Evolutionary conservation across 2,329 filamentous ascomycete species (phyloP).

Genomic region (Claviceps lovelessii): DNA sequence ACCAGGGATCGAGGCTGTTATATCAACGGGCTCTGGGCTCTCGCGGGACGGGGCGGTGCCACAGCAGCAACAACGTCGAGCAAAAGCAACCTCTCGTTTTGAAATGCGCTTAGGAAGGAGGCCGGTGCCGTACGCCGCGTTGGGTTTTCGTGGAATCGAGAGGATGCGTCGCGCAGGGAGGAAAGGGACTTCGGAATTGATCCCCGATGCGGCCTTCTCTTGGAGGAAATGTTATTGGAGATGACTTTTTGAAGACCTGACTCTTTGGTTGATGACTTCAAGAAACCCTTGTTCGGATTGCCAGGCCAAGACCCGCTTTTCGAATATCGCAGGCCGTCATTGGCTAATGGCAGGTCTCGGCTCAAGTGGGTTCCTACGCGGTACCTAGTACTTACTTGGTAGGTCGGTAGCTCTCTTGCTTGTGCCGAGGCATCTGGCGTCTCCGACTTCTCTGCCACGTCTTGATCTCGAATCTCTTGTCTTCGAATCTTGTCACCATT

Average conservation of each 20-base stretch:
- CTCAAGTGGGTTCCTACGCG: too few species aligned
- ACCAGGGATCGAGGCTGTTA: background rate
- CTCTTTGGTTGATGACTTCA: background rate
- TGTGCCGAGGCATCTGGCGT: background rate
- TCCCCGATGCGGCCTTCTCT: background rate
- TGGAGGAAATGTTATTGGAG: background rate
- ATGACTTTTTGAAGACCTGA: background rate
- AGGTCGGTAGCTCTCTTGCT: background rate
- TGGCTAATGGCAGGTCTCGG: background rate
- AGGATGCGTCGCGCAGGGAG: background rate
- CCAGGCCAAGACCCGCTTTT: background rate
- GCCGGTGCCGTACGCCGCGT: too few species aligned
- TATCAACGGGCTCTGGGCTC: background rate
- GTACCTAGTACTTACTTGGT: too few species aligned
- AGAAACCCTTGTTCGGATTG: background rate
- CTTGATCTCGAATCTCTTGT: background rate
- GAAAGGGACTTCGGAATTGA: background rate
- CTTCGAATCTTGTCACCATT: background rate
- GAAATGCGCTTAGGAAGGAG: too few species aligned
- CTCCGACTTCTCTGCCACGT: background rate
- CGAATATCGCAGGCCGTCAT: background rate
- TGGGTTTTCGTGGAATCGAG: background rate
- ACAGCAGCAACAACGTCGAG: background rate
- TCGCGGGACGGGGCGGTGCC: background rate
- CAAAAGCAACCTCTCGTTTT: background rate